phyloP scores from a whole-genome alignment of 2,329 filamentous ascomycete species.

The Aureobasidium lini region DNA sequence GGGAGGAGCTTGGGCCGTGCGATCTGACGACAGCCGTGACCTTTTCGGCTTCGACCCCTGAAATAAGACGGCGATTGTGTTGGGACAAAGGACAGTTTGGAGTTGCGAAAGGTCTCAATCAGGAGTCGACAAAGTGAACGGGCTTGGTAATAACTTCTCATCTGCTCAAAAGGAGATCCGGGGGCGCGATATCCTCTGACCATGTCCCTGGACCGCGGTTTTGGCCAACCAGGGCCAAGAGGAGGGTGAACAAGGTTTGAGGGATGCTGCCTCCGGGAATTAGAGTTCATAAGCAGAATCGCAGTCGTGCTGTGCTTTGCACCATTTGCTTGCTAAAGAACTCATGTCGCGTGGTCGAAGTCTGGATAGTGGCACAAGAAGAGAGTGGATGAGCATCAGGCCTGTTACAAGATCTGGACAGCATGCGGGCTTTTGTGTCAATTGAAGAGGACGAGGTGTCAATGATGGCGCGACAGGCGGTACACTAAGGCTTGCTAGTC shows the following conservation, averaged over 20 bases:
- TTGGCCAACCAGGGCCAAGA: conserved; percentile 9
- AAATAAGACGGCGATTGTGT: conserved; percentile 2
- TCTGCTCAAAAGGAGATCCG: conserved; percentile 7
- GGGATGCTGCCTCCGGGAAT: conserved; percentile 5
- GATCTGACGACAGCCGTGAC: conserved; percentile 5
- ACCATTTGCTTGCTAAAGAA: neutral
- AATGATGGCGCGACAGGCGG: conserved; percentile 10
- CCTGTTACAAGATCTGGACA: neutral
- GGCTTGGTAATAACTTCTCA: neutral
- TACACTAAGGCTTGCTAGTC: conserved; percentile 9
- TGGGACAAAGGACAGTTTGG: neutral
- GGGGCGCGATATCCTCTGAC: neutral
- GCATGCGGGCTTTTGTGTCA: neutral
- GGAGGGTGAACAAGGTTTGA: conserved; percentile 3
- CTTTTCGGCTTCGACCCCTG: conserved; percentile 10
- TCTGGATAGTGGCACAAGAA: neutral
- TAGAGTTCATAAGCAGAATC: conserved; percentile 9
- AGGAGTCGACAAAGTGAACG: conserved; percentile 5
- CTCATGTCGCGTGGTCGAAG: neutral
- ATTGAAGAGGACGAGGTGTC: conserved; percentile 3
- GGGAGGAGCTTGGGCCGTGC: neutral
- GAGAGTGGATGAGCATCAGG: neutral
- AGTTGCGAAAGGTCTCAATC: neutral
- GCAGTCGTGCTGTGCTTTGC: neutral
- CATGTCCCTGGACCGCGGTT: conserved; percentile 4